Conservation (phyloP, 345 rosid genomes). For the Clausena lansium region DNA sequence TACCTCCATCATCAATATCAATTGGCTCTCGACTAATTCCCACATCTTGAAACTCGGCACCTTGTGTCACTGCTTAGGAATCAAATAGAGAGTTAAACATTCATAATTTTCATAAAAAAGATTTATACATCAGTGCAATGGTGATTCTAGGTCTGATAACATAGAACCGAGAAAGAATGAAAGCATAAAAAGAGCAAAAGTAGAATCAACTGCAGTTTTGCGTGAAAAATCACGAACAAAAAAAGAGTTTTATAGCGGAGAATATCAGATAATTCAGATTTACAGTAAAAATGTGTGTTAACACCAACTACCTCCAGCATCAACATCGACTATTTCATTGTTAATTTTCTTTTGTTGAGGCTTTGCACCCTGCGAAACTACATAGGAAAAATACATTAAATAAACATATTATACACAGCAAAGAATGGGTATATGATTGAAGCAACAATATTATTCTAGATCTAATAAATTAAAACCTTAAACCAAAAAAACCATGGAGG, state of each 20-base stretch:
- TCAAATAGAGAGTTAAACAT: background rate
- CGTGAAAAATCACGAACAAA: background rate
- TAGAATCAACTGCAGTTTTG: background rate
- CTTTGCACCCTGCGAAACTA: constrained; percentile 22
- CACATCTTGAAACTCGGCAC: background rate
- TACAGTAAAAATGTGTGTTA: background rate
- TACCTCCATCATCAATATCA: constrained; percentile 22
- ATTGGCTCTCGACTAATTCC: constrained; percentile 10
- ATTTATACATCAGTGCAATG: background rate
- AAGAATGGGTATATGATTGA: background rate
- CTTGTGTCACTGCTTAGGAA: constrained; percentile 11
- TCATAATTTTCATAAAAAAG: background rate
- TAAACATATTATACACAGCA: background rate
- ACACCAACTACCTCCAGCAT: background rate
- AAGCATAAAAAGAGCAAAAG: background rate
- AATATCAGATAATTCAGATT: background rate
- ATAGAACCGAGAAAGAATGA: background rate
- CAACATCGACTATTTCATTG: constrained; percentile 20
- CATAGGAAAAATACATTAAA: background rate
- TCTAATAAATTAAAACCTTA: background rate
- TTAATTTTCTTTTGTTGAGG: constrained; percentile 4
- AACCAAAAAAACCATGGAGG: background rate
- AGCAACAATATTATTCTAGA: background rate
- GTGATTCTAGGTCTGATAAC: background rate
- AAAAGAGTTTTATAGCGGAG: constrained; percentile 9